phyloP scores from a whole-genome alignment of 768 basidiomycete species.

The Tylopilus intermedius region DNA sequence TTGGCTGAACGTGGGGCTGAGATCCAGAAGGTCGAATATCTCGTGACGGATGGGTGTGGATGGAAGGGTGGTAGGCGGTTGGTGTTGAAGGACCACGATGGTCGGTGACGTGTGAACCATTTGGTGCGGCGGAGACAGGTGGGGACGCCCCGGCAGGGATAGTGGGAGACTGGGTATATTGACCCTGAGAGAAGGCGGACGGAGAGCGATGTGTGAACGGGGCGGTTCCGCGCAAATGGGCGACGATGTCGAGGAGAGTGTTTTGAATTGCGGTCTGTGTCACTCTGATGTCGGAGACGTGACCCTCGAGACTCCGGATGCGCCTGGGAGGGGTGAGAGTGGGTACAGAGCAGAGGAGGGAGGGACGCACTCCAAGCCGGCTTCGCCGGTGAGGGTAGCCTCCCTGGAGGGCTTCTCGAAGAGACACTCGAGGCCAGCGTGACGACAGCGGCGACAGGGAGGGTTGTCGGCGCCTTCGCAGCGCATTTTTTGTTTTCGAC shows the following conservation, averaged over 20 bases:
- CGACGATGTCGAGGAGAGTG: conserved; percentile 74
- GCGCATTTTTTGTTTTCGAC: conserved; percentile 95
- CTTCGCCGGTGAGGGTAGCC: conserved; percentile 82
- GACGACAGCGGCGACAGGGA: conserved; percentile 90
- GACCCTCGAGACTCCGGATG: conserved; percentile 81
- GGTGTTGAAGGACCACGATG: conserved; percentile 30
- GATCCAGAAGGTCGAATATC: conserved; percentile 34
- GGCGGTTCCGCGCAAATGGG: conserved; percentile 60
- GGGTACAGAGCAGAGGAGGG: neutral
- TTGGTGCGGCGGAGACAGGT: conserved; percentile 38
- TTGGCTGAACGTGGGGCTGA: conserved; percentile 29
- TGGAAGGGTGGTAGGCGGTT: conserved; percentile 25
- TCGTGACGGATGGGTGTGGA: conserved; percentile 25
- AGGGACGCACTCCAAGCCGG: conserved; percentile 73
- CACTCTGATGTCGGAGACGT: conserved; percentile 78
- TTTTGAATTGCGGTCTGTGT: conserved; percentile 73
- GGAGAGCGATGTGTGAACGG: conserved; percentile 56
- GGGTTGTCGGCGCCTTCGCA: conserved; percentile 96
- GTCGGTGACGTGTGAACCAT: conserved; percentile 28
- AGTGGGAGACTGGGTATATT: conserved; percentile 63
- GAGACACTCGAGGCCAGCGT: conserved; percentile 85
- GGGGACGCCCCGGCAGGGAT: conserved; percentile 56
- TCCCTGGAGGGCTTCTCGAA: conserved; percentile 93
- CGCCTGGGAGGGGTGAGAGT: conserved; percentile 49
- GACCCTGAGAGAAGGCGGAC: conserved; percentile 44